Evolutionary conservation across 345 rosid genomes (phyloP), one percentile per base, ranked within the genome.

Genomic region (Hypericum androsaemum): DNA sequence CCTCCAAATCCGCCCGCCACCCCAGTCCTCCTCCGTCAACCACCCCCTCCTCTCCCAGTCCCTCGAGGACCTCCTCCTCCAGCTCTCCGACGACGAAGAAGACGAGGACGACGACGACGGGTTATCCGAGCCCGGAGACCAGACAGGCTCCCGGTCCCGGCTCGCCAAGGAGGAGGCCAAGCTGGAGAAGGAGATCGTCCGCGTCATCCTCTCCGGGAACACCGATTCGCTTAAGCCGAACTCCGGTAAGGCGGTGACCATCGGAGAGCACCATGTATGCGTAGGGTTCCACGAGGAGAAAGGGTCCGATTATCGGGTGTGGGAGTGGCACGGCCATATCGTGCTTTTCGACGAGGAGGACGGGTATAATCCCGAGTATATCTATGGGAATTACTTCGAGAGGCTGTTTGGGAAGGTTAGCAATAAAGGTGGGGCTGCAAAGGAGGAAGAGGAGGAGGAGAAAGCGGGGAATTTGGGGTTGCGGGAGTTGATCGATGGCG

Each of bases 281-380:
- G 78, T 92, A 41, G 95, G 87, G 66, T 92, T 60, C 59, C 94
- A 81, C 22, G 80, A 92, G 63, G 98, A 92, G 37, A 68, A 69
- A 17, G 95, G 73, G 4, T 83, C 94, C 38, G 95, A 82, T 65
- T 88, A 85, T 72, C 81, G 98, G 59, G 94, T 88, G 5, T 92
- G 98, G 98, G 98, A 92, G 76, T 92, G 98, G 98, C 98, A 92
- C 38, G 99, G 99, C 0, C 99, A 92, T 61, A 85, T 92, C 35
- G 78, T 92, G 97, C 51, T 88, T 62, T 88, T 85, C 50, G 97
- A 88, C 22, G 99, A 88, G 51, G 94, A 83, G 57, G 69, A 81
- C 44, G 99, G 94, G 38, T 88, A 78, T 12, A 68, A 74, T 0
- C 95, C 99, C 0, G 97, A 88, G 82, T 92, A 88, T 64, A 86